These are phyloP conservation scores for Miamiensis avidus DNA, from an alignment of 169 alveolate species.

Conservation along the genomic window DNA sequence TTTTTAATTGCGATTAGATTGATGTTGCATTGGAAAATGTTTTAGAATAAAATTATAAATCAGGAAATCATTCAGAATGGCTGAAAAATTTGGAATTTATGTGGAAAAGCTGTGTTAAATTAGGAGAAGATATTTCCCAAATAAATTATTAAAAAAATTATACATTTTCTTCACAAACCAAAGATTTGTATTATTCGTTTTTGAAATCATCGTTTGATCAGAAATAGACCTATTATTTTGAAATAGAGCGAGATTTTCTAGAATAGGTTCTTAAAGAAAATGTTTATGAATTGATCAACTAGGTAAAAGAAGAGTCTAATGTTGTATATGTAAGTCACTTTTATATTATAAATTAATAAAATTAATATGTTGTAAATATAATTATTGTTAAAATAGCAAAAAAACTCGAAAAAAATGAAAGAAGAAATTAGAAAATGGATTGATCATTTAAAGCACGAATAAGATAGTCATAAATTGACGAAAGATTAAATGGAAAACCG, in stretches of 20 bases:
- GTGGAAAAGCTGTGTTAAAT: neutral
- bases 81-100: neutral
- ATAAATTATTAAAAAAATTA: neutral
- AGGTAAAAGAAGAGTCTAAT: neutral
- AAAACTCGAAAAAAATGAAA: slow-evolving; percentile 12
- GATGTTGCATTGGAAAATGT: neutral
- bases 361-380: no score
- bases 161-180: no score
- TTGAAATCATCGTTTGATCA: no score
- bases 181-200: no score
- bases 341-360: neutral
- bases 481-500: slow-evolving; percentile 8
- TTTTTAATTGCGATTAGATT: neutral
- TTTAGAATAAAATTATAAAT: neutral
- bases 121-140: neutral
- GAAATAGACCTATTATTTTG: slow-evolving; percentile 5
- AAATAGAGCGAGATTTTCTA: slow-evolving; percentile 4
- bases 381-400: neutral
- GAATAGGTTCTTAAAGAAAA: neutral
- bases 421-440: slow-evolving; percentile 18
- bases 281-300: neutral
- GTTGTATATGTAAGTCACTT: no score
- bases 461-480: neutral
- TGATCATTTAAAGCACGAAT: slow-evolving; percentile 2
- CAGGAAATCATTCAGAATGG: neutral